These are phyloP conservation scores for Skeletonema tropicum DNA, from an alignment of 108 stramenopile genomes.

Conservation along the genomic window DNA sequence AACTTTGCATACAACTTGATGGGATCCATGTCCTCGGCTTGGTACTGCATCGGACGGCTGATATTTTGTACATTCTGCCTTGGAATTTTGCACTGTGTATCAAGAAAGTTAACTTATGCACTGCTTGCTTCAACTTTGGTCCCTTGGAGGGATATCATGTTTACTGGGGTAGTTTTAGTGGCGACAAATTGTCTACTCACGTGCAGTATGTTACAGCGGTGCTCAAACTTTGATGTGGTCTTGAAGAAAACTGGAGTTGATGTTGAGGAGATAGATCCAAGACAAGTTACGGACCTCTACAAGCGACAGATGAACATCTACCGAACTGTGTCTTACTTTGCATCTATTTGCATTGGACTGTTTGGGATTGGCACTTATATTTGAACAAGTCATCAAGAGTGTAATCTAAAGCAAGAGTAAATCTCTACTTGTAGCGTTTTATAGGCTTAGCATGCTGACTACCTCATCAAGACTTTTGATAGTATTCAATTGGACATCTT, in stretches of 20 bases:
- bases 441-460: not conserved
- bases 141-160: slow-evolving; percentile 10
- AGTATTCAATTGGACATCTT: slow-evolving; percentile 18
- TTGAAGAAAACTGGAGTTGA: not conserved
- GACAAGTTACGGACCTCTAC: too few species aligned
- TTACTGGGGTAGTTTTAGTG: not conserved
- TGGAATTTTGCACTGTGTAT: slow-evolving; percentile 18
- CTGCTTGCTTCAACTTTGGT: slow-evolving; percentile 10
- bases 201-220: not conserved
- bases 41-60: not conserved
- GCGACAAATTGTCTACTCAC: slow-evolving; percentile 14
- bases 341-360: too few species aligned
- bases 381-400: too few species aligned
- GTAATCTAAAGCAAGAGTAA: too few species aligned
- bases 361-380: too few species aligned
- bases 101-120: slow-evolving; percentile 17
- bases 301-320: too few species aligned
- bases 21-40: slow-evolving; percentile 12
- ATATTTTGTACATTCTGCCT: slow-evolving; percentile 4
- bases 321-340: too few species aligned
- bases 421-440: too few species aligned
- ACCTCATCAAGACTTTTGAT: slow-evolving; percentile 24
- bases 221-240: not conserved
- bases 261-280: not conserved
- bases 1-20: not conserved